Percentiles rank a stretch among this genome's conserved stretches.
phyloP scores from a whole-genome alignment of 768 basidiomycete genomes.

The Imleria badia region DNA sequence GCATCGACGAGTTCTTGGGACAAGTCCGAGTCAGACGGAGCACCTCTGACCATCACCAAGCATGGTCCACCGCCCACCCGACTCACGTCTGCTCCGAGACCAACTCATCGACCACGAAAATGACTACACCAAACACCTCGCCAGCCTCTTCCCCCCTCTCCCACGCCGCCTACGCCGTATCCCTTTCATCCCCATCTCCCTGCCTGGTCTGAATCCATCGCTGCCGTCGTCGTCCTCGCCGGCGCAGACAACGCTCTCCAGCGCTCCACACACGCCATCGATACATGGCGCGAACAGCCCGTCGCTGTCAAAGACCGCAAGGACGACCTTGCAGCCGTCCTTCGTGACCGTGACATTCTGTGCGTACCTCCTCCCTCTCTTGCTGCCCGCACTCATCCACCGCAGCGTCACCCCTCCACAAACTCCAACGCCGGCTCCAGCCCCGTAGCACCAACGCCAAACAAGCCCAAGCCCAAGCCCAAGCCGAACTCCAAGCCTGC shows the following conservation, averaged over 20 bases:
- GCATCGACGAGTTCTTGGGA: too few relatives aligned
- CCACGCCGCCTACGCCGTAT: conserved; percentile 60
- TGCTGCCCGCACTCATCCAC: background rate
- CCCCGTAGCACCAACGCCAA: conserved; percentile 38
- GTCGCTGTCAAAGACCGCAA: conserved; percentile 61
- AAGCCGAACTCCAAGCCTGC: conserved; percentile 67
- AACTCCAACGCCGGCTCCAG: conserved; percentile 20
- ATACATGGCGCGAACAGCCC: conserved; percentile 65
- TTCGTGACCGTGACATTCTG: conserved; percentile 78
- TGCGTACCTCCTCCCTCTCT: conserved; percentile 37
- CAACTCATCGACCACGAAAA: conserved; percentile 71
- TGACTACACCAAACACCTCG: conserved; percentile 63
- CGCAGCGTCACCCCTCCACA: conserved; percentile 56
- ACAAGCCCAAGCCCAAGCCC: conserved; percentile 62
- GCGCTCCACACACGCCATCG: conserved; percentile 57
- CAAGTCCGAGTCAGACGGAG: too few relatives aligned
- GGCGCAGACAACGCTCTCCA: conserved; percentile 69
- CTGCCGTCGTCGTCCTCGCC: conserved; percentile 54
- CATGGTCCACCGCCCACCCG: conserved; percentile 76
- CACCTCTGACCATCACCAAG: background rate
- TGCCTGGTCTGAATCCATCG: conserved; percentile 18
- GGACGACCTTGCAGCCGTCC: conserved; percentile 67
- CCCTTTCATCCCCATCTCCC: conserved; percentile 40
- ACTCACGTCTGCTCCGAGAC: conserved; percentile 71
- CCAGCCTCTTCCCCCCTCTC: conserved; percentile 57